Percentiles rank a stretch among this genome's conserved stretches.
Conservation (phyloP, 768 basidiomycete genomes). For the Xanthoconium purpureum region DNA sequence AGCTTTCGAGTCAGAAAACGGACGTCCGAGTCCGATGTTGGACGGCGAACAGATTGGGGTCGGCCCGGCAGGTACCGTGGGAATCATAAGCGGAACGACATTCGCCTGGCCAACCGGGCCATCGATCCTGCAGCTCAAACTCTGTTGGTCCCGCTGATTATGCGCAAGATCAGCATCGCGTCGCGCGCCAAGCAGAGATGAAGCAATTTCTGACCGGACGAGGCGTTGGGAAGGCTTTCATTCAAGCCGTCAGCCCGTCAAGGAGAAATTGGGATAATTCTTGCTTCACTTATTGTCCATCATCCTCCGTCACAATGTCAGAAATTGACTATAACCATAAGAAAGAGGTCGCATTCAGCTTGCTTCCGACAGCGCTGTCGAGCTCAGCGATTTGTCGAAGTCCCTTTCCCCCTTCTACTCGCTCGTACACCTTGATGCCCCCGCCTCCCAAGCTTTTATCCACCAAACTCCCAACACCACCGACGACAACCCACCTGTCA, state of each 20-base stretch:
- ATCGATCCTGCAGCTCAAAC: constrained; percentile 20
- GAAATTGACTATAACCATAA: constrained; percentile 29
- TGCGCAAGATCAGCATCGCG: constrained; percentile 42
- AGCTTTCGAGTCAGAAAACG: too few relatives aligned
- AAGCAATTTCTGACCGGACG: constrained; percentile 63
- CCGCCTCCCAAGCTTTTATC: constrained; percentile 63
- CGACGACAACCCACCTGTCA: constrained; percentile 59
- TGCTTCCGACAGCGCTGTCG: constrained; percentile 35
- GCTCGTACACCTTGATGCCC: constrained; percentile 70
- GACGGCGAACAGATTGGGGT: too few relatives aligned
- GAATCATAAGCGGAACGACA: too few relatives aligned
- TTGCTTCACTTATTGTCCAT: too few relatives aligned
- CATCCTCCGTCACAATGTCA: too few relatives aligned
- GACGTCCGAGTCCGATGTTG: too few relatives aligned
- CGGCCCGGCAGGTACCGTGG: too few relatives aligned
- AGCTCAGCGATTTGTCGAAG: constrained; percentile 52
- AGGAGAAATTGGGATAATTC: constrained; percentile 21
- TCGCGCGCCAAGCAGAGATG: constrained; percentile 46
- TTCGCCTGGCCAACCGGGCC: too few relatives aligned
- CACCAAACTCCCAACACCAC: constrained; percentile 40
- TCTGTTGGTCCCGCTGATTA: constrained; percentile 55
- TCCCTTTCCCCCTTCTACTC: constrained; percentile 54
- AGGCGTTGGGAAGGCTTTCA: too few relatives aligned
- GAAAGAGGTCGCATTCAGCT: constrained; percentile 34
- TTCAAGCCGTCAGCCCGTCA: constrained; percentile 47